Evolutionary conservation across 495 filamentous ascomycete species (phyloP), one percentile per base, ranked within the genome.

Genomic region (Penicillium odoratum): DNA sequence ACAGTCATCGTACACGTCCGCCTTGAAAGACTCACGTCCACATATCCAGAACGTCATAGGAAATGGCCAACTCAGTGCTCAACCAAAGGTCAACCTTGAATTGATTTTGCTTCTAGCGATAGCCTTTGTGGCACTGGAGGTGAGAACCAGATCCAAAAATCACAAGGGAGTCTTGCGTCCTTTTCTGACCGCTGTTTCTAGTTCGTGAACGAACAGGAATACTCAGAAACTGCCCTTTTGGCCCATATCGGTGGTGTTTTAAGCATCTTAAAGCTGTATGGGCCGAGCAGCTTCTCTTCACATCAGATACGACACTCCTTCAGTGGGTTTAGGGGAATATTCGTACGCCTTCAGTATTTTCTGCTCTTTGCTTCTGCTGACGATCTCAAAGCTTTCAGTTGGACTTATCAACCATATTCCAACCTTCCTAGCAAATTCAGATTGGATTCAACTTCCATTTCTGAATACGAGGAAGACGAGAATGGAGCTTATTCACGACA

Each of bases 261-360:
- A 38, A 51, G 48, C 30, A 51, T 51, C 30, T 38, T 51, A 36
- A 16, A 38, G 48, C 48, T 51, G 31, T 38, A 51, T 51, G 48
- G 48, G 30, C 48, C 48, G 48, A 2, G 5, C 30, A 51, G 21
- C 21, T 51, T 38, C 30, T 51, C 48, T 51, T 51, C 48, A 51
- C 31, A 13, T 11, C 48, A 51, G 4, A 51, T 51, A 30, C 31
- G 48, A 21, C 48, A 51, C 21, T 13, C 48, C 18, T 51, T 51
- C 21, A 51, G 48, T 38, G 48, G 48, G 38, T 51, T 51, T 21
- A 51, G 48, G 48, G 48, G 48, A 4, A 38, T 51, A 21, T 46
- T 46, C 25, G 43, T 46, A 46, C 3, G 43, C 43, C 9, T 46
- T 13, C 16, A 46, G n/a, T 25, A 46, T 46, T 21, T 16, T 0